Base-by-base conservation (phyloP, 306 rosid species). In the Erythrophleum fordii region DNA sequence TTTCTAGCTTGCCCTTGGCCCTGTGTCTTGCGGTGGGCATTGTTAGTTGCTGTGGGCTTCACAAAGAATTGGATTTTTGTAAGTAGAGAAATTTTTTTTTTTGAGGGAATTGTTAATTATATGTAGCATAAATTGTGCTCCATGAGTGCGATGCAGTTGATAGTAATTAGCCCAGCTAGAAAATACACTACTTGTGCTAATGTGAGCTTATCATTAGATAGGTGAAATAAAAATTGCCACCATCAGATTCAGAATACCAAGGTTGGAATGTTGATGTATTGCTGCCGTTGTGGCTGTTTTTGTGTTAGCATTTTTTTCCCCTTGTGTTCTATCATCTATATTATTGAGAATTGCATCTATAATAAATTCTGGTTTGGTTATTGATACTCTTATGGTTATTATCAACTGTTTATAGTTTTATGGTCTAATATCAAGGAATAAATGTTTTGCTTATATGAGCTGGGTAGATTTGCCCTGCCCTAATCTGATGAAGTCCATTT, bases 401-500 rank as follows among this genome's bases (percentile, higher is more conserved):
- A 3, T 51, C 18, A 51, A 16, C 8, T 51, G 23, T 18, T 51
- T 51, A 18, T 51, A 16, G 23, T 51, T 17, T n/a, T 53, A 53
- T 53, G 6, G 25, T n/a, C 11, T 74, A 20, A 41, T 66, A 84
- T 34, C 16, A 35, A 46, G 18, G 79, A 80, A 76, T 42, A 51
- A 49, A 41, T 51, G 53, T 64, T 79, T 67, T 59, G 70, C 56
- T 26, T 20, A 76, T 67, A 29, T 45, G 82, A 80, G 52, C 77
- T 55, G 73, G 84, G 73, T 69, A 37, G 55, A 64, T 62, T 22
- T 8, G 65, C 58, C 35, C 72, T 20, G n/a, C 58, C 52, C 76
- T 31, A 62, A 31, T 76, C 48, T 72, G 11, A 51, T 65, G 35
- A 29, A 74, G 59, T 53, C n/a, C 45, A 12, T 85, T 85, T 77